Conservation (phyloP, 164 flowering plant genomes). For the Stephania yunnanensis region DNA sequence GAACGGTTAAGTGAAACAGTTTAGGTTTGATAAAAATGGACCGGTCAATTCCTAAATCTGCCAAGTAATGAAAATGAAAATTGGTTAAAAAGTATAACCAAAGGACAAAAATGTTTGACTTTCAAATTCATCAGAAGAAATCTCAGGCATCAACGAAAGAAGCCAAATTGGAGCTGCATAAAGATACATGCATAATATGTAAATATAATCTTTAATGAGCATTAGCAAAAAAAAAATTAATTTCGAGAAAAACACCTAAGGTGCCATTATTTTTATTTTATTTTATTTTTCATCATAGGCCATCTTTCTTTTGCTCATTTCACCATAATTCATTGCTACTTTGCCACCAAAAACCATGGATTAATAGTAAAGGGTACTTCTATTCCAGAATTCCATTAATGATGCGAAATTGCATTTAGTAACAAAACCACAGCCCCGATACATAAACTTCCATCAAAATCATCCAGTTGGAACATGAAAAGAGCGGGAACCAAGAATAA, state of each 20-base stretch:
- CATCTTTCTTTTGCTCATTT: not conserved
- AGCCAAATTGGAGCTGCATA: not conserved
- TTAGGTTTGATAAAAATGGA: constrained; percentile 91
- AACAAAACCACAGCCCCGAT: no score
- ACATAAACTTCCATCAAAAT: not conserved
- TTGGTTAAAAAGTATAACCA: not conserved
- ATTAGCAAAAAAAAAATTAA: not conserved
- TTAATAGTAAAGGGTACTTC: not conserved
- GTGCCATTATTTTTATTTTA: no score
- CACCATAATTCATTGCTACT: not conserved
- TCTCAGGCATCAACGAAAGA: not conserved
- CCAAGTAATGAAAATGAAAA: not conserved
- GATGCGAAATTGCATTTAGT: no score
- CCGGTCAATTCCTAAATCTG: constrained; percentile 74
- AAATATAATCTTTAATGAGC: not conserved
- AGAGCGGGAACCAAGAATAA: not conserved
- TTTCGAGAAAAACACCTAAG: not conserved
- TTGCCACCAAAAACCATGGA: not conserved
- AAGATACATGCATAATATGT: not conserved
- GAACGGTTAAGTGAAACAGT: constrained; percentile 91
- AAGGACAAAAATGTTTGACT: not conserved
- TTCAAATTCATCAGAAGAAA: not conserved
- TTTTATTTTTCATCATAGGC: not conserved
- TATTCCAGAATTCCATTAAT: not conserved
- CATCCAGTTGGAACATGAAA: not conserved